Conservation (phyloP, 2,329 filamentous ascomycete species). For the Claviceps sp. region DNA sequence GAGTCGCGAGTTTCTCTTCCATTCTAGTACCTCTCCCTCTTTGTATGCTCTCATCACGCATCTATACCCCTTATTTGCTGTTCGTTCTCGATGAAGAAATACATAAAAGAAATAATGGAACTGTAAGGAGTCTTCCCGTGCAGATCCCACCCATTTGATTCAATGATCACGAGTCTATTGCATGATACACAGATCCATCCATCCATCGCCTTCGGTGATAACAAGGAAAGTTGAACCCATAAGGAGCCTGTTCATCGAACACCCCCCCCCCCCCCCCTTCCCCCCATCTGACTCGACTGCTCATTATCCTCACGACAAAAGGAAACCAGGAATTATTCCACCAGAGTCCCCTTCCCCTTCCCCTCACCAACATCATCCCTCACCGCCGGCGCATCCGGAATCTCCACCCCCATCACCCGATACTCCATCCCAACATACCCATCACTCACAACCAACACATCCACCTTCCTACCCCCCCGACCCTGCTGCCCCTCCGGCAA, state of each 20-base stretch:
- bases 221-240: no score
- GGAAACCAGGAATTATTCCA: neutral
- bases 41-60: neutral
- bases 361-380: constrained; percentile 32
- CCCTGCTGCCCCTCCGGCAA: constrained; percentile 36
- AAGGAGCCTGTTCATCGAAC: no score
- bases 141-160: no score
- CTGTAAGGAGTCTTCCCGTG: no score
- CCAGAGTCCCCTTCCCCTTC: neutral
- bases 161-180: no score
- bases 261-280: no score
- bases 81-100: neutral
- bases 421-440: constrained; percentile 66
- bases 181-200: no score
- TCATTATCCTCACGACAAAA: no score
- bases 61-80: neutral
- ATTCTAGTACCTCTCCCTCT: neutral
- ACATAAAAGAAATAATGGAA: no score
- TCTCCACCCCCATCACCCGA: constrained; percentile 31
- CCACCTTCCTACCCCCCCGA: constrained; percentile 42
- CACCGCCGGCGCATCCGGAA: constrained; percentile 36
- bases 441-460: constrained; percentile 73
- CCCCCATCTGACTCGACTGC: no score
- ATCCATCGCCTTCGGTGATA: no score
- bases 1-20: no score